Conservation (phyloP, 108 stramenopile species). For the Aurantiochytrium sp. region DNA sequence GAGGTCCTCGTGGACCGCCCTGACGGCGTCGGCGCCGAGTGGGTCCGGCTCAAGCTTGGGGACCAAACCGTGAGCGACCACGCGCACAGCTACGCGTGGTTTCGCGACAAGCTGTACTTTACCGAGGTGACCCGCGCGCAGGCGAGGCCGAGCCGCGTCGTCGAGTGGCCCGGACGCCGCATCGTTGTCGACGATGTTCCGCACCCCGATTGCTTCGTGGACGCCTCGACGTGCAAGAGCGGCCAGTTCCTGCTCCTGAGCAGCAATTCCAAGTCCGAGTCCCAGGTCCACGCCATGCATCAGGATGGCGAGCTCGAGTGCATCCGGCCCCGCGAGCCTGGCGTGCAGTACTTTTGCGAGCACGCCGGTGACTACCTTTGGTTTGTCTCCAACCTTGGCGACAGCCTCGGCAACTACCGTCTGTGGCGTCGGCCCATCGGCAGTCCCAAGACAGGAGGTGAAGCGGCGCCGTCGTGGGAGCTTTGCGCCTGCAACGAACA, state of each 20-base stretch:
- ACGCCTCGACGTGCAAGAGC: background rate
- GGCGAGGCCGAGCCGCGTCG: background rate
- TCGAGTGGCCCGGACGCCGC: background rate
- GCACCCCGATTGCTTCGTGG: background rate
- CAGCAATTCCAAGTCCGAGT: background rate
- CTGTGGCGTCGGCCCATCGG: background rate
- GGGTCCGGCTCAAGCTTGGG: background rate
- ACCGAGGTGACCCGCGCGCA: background rate
- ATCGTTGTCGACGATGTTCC: background rate
- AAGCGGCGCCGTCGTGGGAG: background rate
- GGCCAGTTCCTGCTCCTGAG: background rate
- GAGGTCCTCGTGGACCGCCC: background rate
- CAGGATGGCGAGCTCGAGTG: background rate
- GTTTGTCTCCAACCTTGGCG: background rate
- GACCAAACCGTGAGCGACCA: background rate
- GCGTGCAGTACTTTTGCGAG: background rate
- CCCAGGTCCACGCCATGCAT: background rate
- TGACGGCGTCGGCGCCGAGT: background rate
- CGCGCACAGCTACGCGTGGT: slow-evolving; percentile 5
- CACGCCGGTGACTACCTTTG: background rate
- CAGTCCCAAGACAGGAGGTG: background rate
- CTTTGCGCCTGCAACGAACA: background rate
- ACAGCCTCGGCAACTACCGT: background rate
- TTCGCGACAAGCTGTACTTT: background rate
- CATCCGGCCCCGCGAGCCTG: background rate